phyloP scores from a whole-genome alignment of 2,329 filamentous ascomycete species.

The Microdochium bolleyi region DNA sequence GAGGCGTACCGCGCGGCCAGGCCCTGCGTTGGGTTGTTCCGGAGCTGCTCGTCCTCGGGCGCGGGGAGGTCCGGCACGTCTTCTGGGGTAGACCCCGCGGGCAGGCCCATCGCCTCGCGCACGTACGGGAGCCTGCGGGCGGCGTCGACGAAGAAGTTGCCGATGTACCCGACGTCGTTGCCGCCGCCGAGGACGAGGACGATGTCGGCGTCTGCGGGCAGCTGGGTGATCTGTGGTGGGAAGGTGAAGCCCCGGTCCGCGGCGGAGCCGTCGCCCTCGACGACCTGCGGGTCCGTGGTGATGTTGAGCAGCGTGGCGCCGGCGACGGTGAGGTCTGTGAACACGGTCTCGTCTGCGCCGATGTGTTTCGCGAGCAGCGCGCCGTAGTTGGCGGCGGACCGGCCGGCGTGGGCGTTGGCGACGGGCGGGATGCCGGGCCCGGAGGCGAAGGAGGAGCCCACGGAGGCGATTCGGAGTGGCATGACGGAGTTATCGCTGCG shows the following conservation, averaged over 20 bases:
- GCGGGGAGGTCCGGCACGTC: conserved; percentile 2
- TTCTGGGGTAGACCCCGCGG: conserved; percentile 1
- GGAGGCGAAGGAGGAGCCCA: conserved; percentile 21
- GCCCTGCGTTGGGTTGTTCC: conserved; percentile 8
- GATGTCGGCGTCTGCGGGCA: conserved; percentile 24
- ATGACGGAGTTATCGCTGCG: background rate
- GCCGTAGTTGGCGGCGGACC: conserved; percentile 26
- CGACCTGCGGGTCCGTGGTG: conserved; percentile 21
- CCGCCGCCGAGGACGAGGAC: conserved; percentile 27
- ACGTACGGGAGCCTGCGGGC: conserved; percentile 8
- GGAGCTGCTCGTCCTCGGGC: background rate
- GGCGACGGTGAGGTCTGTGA: conserved; percentile 23
- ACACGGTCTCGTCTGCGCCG: conserved; percentile 7
- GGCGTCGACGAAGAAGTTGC: conserved; percentile 22
- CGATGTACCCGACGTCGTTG: conserved; percentile 28
- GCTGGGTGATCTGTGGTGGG: conserved; percentile 22
- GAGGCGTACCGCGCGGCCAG: conserved; percentile 15
- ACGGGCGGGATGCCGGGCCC: conserved; percentile 24
- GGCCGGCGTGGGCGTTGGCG: conserved; percentile 15
- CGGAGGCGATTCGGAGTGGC: conserved; percentile 17
- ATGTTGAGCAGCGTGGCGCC: conserved; percentile 29
- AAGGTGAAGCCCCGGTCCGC: conserved; percentile 8
- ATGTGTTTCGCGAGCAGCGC: conserved; percentile 18
- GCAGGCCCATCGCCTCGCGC: conserved; percentile 6
- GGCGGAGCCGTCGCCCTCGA: conserved; percentile 6